Percentiles rank a stretch among this genome's conserved stretches.
Evolutionary conservation across 2,329 filamentous ascomycete species (phyloP).

Genomic region (Aureobasidium sp.): DNA sequence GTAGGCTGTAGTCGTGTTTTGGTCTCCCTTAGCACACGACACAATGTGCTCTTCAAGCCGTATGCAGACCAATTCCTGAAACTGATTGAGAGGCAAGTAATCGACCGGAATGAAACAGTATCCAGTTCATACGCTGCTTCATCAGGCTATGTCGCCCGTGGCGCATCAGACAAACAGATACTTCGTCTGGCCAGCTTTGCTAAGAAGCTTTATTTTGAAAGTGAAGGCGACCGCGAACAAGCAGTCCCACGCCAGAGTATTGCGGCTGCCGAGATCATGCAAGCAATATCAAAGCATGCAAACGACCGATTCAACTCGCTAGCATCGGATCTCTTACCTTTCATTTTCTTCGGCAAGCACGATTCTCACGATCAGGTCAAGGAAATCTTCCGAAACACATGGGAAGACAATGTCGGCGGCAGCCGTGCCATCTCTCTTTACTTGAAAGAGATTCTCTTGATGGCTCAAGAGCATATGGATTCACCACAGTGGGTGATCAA

Average conservation of each 20-base stretch:
- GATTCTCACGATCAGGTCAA: slow-evolving; percentile 75
- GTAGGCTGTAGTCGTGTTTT: slow-evolving; percentile 83
- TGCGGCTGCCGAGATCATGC: slow-evolving; percentile 74
- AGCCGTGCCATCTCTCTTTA: slow-evolving; percentile 76
- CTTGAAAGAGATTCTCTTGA: slow-evolving; percentile 67
- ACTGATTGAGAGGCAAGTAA: slow-evolving; percentile 69
- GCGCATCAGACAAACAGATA: slow-evolving; percentile 53
- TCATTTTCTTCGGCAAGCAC: slow-evolving; percentile 81
- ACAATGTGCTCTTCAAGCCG: slow-evolving; percentile 65
- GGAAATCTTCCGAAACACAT: slow-evolving; percentile 75
- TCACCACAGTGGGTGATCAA: slow-evolving; percentile 85
- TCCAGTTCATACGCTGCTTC: slow-evolving; percentile 81
- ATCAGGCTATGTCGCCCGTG: slow-evolving; percentile 72
- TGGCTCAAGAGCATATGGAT: slow-evolving; percentile 63
- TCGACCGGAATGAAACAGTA: slow-evolving; percentile 92
- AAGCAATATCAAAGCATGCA: slow-evolving; percentile 76
- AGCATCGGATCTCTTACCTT: slow-evolving; percentile 69
- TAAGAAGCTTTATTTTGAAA: slow-evolving; percentile 69
- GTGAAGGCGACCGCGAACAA: slow-evolving; percentile 61
- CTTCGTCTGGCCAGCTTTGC: slow-evolving; percentile 48
- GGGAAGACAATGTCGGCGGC: slow-evolving; percentile 85
- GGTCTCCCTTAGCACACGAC: slow-evolving; percentile 74
- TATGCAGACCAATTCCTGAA: slow-evolving; percentile 71
- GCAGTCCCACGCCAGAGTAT: slow-evolving; percentile 46
- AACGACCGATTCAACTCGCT: slow-evolving; percentile 80